Percentiles rank a stretch among this genome's conserved stretches.
phyloP scores from a whole-genome alignment of 2,329 filamentous ascomycete genomes.

The Dactylellina leptospora region DNA sequence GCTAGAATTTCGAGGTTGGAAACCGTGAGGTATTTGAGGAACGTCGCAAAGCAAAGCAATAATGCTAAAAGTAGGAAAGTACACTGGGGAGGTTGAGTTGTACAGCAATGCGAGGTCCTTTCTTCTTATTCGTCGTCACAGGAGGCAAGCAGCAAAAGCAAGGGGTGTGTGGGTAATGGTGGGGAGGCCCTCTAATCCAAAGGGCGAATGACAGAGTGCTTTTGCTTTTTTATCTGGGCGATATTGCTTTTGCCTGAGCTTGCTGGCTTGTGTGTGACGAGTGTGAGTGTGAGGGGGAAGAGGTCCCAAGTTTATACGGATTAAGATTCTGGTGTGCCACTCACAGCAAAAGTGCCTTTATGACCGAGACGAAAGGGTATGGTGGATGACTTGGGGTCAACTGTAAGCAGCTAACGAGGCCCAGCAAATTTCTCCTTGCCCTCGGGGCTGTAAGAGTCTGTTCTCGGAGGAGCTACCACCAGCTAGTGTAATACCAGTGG shows the following conservation, averaged over 20 bases:
- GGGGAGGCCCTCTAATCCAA: conserved; percentile 44
- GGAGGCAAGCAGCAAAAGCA: conserved; percentile 48
- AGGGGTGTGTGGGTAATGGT: conserved; percentile 38
- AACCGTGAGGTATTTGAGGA: conserved; percentile 52
- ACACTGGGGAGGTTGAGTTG: conserved; percentile 49
- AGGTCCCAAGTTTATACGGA: conserved; percentile 36
- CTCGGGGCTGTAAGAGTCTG: conserved; percentile 51
- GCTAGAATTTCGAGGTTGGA: conserved; percentile 48
- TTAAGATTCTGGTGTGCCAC: conserved; percentile 53
- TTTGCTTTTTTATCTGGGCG: background rate
- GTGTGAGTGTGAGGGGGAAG: conserved; percentile 25
- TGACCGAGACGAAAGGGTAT: conserved; percentile 28
- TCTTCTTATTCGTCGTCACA: conserved; percentile 54
- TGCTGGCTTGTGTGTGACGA: conserved; percentile 45
- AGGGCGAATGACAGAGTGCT: conserved; percentile 50
- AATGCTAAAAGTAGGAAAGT: conserved; percentile 51
- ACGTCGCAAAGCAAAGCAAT: conserved; percentile 47
- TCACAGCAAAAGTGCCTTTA: conserved; percentile 39
- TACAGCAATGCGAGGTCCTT: conserved; percentile 53
- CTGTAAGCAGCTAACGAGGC: conserved; percentile 45
- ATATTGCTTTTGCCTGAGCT: conserved; percentile 11
- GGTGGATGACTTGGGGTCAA: conserved; percentile 21
- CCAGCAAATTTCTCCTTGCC: conserved; percentile 50
- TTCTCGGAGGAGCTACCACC: conserved; percentile 52
- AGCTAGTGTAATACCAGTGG: conserved; percentile 38